Evolutionary conservation across 495 filamentous ascomycete species (phyloP).

Genomic region (Tuber indicum): DNA sequence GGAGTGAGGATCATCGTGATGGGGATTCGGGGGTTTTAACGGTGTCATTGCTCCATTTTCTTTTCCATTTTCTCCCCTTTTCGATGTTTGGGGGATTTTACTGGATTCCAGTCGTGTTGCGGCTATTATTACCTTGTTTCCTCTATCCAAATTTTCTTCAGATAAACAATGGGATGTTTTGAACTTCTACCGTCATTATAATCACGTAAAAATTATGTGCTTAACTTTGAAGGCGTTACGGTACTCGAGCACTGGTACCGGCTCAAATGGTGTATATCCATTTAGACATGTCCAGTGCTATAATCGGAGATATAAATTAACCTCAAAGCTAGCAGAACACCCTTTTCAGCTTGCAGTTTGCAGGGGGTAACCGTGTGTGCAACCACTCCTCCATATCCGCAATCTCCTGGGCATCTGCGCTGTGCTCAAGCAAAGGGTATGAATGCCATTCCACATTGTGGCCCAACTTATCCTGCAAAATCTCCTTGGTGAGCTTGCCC

Average conservation of each 20-base stretch:
- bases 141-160: background rate
- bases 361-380: constrained; percentile 53
- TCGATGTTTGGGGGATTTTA: background rate
- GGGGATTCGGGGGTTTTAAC: background rate
- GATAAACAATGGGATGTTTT: background rate
- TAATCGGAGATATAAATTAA: background rate
- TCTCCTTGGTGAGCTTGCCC: constrained; percentile 58
- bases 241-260: background rate
- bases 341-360: constrained; percentile 6
- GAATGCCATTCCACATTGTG: constrained; percentile 67
- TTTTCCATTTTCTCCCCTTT: background rate
- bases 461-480: constrained; percentile 56
- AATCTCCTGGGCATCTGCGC: constrained; percentile 71
- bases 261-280: background rate
- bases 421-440: constrained; percentile 68
- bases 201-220: background rate
- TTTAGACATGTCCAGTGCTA: background rate
- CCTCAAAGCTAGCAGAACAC: background rate
- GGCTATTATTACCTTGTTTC: background rate
- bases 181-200: background rate
- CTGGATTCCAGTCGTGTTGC: background rate
- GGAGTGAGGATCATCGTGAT: background rate
- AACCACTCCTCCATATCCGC: constrained; percentile 77
- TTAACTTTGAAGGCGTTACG: background rate
- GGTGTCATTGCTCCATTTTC: background rate